These are phyloP conservation scores for Agastache rugosa DNA, from an alignment of 257 asterid species.

Conservation along the genomic window DNA sequence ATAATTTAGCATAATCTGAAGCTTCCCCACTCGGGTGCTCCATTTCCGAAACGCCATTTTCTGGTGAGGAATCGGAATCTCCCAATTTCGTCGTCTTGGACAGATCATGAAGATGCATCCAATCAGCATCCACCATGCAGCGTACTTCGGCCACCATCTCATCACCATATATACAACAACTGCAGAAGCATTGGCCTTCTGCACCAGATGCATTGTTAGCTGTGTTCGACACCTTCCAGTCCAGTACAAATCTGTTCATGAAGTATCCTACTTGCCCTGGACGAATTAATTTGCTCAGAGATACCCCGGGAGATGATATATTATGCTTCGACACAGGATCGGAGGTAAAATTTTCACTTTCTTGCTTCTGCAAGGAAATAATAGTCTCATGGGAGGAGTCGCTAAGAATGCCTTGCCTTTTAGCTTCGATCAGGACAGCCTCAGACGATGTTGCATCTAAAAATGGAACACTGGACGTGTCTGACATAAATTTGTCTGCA, in stretches of 20 bases:
- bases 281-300: constrained; percentile 39
- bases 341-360: constrained; percentile 55
- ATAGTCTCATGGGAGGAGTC: constrained; percentile 59
- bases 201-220: not conserved
- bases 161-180: constrained; percentile 47
- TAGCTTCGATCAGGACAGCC: constrained; percentile 65
- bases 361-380: constrained; percentile 63
- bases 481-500: constrained; percentile 43
- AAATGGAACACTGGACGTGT: constrained; percentile 47
- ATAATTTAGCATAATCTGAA: constrained; percentile 48
- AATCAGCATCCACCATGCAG: constrained; percentile 73
- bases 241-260: constrained; percentile 76
- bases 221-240: constrained; percentile 48
- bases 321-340: constrained; percentile 39
- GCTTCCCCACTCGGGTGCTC: constrained; percentile 29
- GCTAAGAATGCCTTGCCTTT: constrained; percentile 62
- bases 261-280: constrained; percentile 72
- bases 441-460: constrained; percentile 56
- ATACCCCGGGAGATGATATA: constrained; percentile 32
- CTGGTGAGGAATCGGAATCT: constrained; percentile 23
- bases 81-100: constrained; percentile 39
- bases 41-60: not conserved
- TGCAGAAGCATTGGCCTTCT: constrained; percentile 45
- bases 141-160: constrained; percentile 59
- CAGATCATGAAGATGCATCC: constrained; percentile 71